Base-by-base conservation (phyloP, 2,329 filamentous ascomycete species). In the Ciborinia camelliae region DNA sequence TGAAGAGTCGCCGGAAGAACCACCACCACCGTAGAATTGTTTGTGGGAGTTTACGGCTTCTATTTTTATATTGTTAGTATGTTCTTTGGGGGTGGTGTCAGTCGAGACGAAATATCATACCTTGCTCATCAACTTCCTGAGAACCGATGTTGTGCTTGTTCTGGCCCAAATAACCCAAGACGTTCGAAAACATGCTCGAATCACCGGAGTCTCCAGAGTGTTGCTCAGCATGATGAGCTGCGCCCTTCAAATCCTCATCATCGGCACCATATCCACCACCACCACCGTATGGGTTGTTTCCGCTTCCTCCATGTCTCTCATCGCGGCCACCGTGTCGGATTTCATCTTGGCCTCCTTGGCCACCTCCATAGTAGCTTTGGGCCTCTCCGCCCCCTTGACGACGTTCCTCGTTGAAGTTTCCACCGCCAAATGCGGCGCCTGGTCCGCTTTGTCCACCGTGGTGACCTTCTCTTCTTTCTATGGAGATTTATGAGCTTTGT, bases 21-120 rank as follows among this genome's bases (percentile, higher is more conserved):
- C 77, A 39, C 83, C 84, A 57, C 77, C 77, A 41, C 83, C 84
- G 74, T 92, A 96, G 73, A 89, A 85, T 66, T 89, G 83, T 79
- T 92, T 84, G 79, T 97, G 92, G 70, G 90, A 85, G 70, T 84
- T 81, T 28, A 94, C 84, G 23, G 90, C 89, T 67, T 91, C 84
- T 85, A 70, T 65, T 35, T 26, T 30, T 2, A 6, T 51, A 41
- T 23, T 54, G n/a, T 65, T 45, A 60, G 54, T 60, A 23, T 23
- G 14, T 55, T 8, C 23, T 30, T n/a, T 47, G 4, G 8, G 5
- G 7, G 18, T 18, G 39, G 7, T 14, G 41, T 20, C 1, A 15
- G 12, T 39, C 8, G 28, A 23, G 43, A 48, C 50, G 4, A 12
- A 18, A 62, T 32, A 15, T 63, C 66, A 9, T 68, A 73, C 73